Evolutionary conservation across 208 protist species (phyloP).

Genomic region (Sergeia podlipaevii): DNA sequence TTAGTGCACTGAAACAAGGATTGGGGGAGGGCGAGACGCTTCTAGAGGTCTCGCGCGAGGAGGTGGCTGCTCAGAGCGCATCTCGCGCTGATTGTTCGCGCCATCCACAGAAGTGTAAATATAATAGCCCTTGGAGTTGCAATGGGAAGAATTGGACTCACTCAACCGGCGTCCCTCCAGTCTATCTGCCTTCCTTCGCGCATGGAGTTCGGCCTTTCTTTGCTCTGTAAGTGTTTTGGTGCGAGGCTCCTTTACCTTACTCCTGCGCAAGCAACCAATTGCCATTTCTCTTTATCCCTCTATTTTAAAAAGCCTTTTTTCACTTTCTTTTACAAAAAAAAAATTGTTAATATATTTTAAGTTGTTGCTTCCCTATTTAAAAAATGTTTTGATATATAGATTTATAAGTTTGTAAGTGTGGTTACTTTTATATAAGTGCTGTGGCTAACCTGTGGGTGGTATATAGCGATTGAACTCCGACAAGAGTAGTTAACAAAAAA

Average conservation of each 20-base stretch:
- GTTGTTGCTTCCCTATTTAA: no score
- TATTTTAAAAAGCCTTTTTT: not conserved
- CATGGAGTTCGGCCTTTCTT: constrained; percentile 21
- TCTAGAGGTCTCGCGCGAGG: constrained; percentile 27
- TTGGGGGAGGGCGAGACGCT: constrained; percentile 22
- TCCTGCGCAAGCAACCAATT: constrained; percentile 2
- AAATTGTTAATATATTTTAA: no score
- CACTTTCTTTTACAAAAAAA: no score
- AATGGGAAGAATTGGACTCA: no score
- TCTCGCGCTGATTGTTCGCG: not conserved
- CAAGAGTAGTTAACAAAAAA: constrained; percentile 4
- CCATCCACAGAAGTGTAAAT: constrained; percentile 15
- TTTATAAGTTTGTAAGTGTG: no score
- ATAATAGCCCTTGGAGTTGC: constrained; percentile 22
- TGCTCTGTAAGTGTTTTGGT: constrained; percentile 21
- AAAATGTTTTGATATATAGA: no score
- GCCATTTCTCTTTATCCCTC: not conserved
- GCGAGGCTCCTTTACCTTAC: constrained; percentile 18
- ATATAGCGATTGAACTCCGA: no score
- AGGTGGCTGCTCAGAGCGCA: constrained; percentile 17
- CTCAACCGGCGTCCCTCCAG: no score
- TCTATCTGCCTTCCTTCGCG: constrained; percentile 12
- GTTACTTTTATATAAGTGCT: no score
- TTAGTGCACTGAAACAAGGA: constrained; percentile 6
- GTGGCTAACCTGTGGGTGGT: no score